Percentiles rank a stretch among this genome's conserved stretches.
These are phyloP conservation scores for Arthrobotrys megalospora DNA, from an alignment of 2,329 filamentous ascomycete species.

Conservation along the genomic window DNA sequence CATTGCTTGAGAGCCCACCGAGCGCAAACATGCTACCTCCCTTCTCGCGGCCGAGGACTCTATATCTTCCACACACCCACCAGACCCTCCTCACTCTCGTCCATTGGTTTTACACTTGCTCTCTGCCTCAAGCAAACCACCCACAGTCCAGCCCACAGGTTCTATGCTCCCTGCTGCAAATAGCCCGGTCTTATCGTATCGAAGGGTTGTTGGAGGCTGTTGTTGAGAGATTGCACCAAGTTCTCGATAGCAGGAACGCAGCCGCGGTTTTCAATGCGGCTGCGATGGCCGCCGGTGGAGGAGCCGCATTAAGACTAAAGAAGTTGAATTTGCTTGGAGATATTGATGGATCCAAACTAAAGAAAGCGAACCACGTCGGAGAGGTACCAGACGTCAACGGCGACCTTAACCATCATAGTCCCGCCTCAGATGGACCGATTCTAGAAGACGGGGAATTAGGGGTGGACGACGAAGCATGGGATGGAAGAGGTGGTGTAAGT, in stretches of 20 bases:
- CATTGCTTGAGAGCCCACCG: slow-evolving; percentile 78
- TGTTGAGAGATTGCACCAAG: slow-evolving; percentile 88
- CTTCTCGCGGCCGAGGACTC: slow-evolving; percentile 80
- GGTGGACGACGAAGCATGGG: slow-evolving; percentile 78
- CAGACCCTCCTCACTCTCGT: slow-evolving; percentile 90
- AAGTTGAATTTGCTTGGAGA: slow-evolving; percentile 72
- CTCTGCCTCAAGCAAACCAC: slow-evolving; percentile 81
- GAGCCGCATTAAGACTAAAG: slow-evolving; percentile 80
- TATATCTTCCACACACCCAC: slow-evolving; percentile 93
- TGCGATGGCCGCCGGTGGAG: slow-evolving; percentile 96
- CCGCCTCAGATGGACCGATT: slow-evolving; percentile 66
- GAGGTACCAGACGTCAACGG: slow-evolving; percentile 50
- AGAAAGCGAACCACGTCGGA: slow-evolving; percentile 29
- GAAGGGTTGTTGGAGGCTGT: slow-evolving; percentile 93
- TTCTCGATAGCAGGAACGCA: slow-evolving; percentile 92
- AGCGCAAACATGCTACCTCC: slow-evolving; percentile 68
- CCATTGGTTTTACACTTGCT: slow-evolving; percentile 93
- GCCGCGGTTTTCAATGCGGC: slow-evolving; percentile 98
- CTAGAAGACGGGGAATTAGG: slow-evolving; percentile 67
- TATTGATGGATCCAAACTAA: slow-evolving; percentile 32
- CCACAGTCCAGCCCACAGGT: slow-evolving; percentile 93
- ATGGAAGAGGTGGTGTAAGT: slow-evolving; percentile 79
- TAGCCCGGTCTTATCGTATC: slow-evolving; percentile 91
- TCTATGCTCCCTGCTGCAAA: slow-evolving; percentile 92
- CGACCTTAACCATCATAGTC: slow-evolving; percentile 46